These are phyloP conservation scores for Penicillium verhagenii DNA, from an alignment of 495 filamentous ascomycete genomes.

Conservation along the genomic window DNA sequence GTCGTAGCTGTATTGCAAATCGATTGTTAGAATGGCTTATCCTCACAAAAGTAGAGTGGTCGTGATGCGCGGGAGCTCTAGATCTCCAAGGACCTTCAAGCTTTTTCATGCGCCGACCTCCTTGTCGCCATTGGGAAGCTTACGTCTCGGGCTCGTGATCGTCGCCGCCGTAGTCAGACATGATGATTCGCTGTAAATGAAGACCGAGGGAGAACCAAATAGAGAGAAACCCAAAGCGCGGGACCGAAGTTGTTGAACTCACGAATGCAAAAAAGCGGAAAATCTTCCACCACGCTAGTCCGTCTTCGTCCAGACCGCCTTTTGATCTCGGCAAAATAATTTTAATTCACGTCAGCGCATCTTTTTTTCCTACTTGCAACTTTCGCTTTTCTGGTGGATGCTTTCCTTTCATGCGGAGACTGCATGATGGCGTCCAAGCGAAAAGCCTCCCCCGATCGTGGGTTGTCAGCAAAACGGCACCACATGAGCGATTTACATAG, in stretches of 20 bases:
- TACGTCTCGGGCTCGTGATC: slow-evolving; percentile 61
- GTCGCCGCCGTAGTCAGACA: slow-evolving; percentile 77
- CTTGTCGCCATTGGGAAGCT: slow-evolving; percentile 10
- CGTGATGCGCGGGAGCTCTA: background rate
- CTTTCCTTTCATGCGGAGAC: background rate
- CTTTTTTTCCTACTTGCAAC: background rate
- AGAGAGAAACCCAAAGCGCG: slow-evolving; percentile 22
- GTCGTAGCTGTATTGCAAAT: slow-evolving; percentile 40
- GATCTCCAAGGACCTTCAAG: slow-evolving; percentile 10
- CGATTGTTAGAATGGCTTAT: slow-evolving; percentile 14
- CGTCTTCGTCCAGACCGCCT: slow-evolving; percentile 33
- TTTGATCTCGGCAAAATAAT: slow-evolving; percentile 35
- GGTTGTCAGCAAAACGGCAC: slow-evolving; percentile 28
- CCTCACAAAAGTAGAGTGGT: slow-evolving; percentile 2
- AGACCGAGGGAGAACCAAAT: slow-evolving; percentile 17
- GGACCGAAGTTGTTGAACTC: slow-evolving; percentile 12
- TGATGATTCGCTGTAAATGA: slow-evolving; percentile 37
- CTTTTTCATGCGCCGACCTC: slow-evolving; percentile 3
- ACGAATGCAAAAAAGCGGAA: slow-evolving; percentile 36
- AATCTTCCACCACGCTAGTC: slow-evolving; percentile 41
- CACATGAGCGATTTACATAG: slow-evolving; percentile 26
- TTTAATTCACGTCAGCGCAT: slow-evolving; percentile 16
- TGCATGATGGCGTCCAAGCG: slow-evolving; percentile 31
- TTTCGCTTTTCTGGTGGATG: background rate
- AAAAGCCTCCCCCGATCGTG: slow-evolving; percentile 25